phyloP scores from a whole-genome alignment of 768 basidiomycete species.

The Collybia nuda region DNA sequence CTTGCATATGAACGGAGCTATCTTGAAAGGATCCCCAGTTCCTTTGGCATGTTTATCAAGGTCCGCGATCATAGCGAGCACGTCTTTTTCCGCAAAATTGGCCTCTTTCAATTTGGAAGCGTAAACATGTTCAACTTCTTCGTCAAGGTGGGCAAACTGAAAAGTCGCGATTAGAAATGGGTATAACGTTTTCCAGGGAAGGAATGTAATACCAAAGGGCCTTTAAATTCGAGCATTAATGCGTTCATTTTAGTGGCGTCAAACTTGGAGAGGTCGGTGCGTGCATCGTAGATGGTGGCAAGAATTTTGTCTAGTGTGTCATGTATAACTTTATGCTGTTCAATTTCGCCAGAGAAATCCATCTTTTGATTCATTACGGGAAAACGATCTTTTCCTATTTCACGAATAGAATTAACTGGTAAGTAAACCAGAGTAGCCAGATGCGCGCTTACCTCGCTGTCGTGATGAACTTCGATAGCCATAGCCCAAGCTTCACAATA shows the following conservation, averaged over 20 bases:
- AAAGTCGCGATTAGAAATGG: not conserved
- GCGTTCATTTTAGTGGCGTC: conserved; percentile 23
- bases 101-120: conserved; percentile 26
- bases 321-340: conserved; percentile 35
- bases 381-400: conserved; percentile 30
- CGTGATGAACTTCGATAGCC: conserved; percentile 33
- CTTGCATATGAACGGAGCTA: conserved; percentile 37
- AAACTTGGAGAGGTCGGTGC: conserved; percentile 26
- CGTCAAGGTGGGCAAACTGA: conserved; percentile 34
- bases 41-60: conserved; percentile 29
- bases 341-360: conserved; percentile 33
- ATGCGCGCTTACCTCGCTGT: conserved; percentile 26
- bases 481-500: conserved; percentile 37
- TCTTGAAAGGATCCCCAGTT: conserved; percentile 30
- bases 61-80: conserved; percentile 22
- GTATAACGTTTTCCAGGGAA: not conserved
- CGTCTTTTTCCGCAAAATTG: conserved; percentile 25
- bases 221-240: conserved; percentile 24
- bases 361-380: conserved; percentile 33
- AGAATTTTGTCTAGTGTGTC: conserved; percentile 23
- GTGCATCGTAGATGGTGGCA: conserved; percentile 18
- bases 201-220: conserved; percentile 28
- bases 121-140: conserved; percentile 33
- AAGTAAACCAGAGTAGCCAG: not conserved
- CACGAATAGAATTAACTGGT: not conserved